Percentiles rank a stretch among this genome's conserved stretches.
These are phyloP conservation scores for Phytopythium boreale DNA, from an alignment of 352 stramenopile genomes.

Conservation along the genomic window DNA sequence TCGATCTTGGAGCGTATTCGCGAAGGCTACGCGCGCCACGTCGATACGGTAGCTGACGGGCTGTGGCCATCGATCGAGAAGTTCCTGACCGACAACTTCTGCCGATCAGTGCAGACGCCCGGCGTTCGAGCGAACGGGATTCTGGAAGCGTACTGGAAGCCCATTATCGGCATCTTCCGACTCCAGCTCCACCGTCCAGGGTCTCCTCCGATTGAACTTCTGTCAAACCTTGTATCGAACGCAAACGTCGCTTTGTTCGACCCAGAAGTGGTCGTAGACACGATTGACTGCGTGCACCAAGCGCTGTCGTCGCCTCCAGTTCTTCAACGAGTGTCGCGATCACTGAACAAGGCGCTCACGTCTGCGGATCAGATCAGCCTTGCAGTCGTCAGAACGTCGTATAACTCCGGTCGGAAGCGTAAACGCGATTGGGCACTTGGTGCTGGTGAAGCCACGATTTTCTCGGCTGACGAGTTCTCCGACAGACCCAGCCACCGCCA, in stretches of 20 bases:
- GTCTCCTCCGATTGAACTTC: constrained; percentile 4
- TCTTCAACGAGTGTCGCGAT: neutral
- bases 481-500: neutral
- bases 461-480: neutral
- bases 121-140: neutral
- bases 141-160: constrained; percentile 20
- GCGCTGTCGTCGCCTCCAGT: constrained; percentile 22
- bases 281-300: constrained; percentile 21
- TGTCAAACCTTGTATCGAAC: neutral
- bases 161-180: constrained; percentile 22
- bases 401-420: constrained; percentile 1
- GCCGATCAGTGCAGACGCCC: neutral
- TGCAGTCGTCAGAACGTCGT: neutral
- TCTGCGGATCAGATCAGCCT: neutral
- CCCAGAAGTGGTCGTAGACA: constrained; percentile 2
- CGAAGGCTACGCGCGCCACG: constrained; percentile 14
- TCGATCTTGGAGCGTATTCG: constrained; percentile 28
- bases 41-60: constrained; percentile 24
- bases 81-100: constrained; percentile 8
- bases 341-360: neutral
- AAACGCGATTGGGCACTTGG: neutral
- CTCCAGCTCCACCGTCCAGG: constrained; percentile 20
- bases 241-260: constrained; percentile 1
- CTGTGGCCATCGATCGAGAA: constrained; percentile 37
- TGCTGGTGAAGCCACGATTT: neutral